A percentile compares a stretch with the other conserved stretches of the same genome.
Conservation (phyloP, 2,329 filamentous ascomycete genomes). For the Fusarium foetens region DNA sequence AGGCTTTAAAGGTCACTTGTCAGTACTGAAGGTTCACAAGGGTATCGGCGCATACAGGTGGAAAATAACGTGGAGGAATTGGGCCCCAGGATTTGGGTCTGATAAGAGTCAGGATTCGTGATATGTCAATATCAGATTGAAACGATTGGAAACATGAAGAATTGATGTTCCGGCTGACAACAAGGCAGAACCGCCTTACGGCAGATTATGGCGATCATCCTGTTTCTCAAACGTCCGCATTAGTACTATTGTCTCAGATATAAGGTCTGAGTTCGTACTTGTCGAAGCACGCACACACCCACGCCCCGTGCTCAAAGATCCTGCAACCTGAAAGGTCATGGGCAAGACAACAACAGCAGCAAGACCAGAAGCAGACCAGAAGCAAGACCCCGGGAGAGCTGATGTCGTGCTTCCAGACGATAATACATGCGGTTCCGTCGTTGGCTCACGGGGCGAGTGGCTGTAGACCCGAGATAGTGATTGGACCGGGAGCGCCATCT, state of each 20-base stretch:
- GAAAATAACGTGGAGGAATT: neutral
- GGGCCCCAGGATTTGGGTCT: neutral
- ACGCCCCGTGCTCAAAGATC: slow-evolving; percentile 33
- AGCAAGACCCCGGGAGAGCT: slow-evolving; percentile 30
- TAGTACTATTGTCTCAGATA: slow-evolving; percentile 36
- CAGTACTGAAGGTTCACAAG: neutral
- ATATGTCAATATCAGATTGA: slow-evolving; percentile 1
- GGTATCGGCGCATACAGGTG: neutral
- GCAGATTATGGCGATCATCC: slow-evolving; percentile 9
- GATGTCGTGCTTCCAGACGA: slow-evolving; percentile 39
- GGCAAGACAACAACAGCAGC: neutral
- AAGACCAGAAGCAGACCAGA: neutral
- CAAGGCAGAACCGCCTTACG: neutral
- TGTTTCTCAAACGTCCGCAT: slow-evolving; percentile 21
- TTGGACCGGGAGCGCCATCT: slow-evolving; percentile 32
- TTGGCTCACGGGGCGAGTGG: slow-evolving; percentile 44
- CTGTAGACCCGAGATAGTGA: slow-evolving; percentile 16
- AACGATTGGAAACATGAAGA: slow-evolving; percentile 3
- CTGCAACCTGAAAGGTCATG: slow-evolving; percentile 22
- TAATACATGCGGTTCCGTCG: slow-evolving; percentile 38
- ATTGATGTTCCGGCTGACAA: neutral
- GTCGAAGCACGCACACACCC: slow-evolving; percentile 1
- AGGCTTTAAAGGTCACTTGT: neutral
- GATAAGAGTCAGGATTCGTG: neutral
- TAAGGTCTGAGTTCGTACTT: slow-evolving; percentile 30